Percentiles rank a stretch among this genome's conserved stretches.
These are phyloP conservation scores for Ceratocystis harringtonii DNA, from an alignment of 2,329 filamentous ascomycete genomes.

Conservation along the genomic window DNA sequence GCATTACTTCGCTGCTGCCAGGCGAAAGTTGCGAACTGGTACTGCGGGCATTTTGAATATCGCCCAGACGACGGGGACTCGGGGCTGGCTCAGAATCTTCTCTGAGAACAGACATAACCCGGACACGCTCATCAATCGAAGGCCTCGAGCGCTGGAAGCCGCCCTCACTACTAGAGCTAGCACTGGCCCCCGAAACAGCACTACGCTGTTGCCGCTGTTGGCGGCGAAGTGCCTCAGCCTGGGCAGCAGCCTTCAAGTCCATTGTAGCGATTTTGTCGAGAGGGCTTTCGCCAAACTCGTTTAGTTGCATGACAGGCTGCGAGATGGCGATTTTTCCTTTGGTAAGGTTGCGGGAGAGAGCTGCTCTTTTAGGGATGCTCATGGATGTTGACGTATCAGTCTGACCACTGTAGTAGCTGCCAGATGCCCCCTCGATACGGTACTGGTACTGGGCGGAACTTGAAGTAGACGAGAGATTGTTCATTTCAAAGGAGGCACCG, in stretches of 20 bases:
- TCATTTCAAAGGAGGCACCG: conserved; percentile 5
- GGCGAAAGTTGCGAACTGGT: conserved; percentile 38
- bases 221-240: conserved; percentile 32
- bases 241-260: conserved; percentile 35
- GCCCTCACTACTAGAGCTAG: background rate
- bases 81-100: conserved; percentile 14
- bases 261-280: conserved; percentile 34
- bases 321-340: conserved; percentile 34
- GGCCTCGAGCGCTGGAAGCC: conserved; percentile 13
- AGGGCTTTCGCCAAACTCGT: conserved; percentile 26
- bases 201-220: conserved; percentile 21
- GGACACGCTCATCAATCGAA: conserved; percentile 15
- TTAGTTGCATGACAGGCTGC: conserved; percentile 30
- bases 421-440: conserved; percentile 4
- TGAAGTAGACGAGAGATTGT: conserved; percentile 1
- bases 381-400: conserved; percentile 20
- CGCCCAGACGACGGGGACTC: conserved; percentile 5
- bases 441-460: conserved; percentile 8
- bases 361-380: conserved; percentile 18
- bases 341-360: conserved; percentile 17
- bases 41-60: conserved; percentile 25
- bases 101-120: conserved; percentile 15
- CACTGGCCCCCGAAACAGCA: no score
- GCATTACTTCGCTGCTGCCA: conserved; percentile 30
- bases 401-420: conserved; percentile 10